These are phyloP conservation scores for Lathyrus oleraceus DNA, from an alignment of 306 rosid genomes.

Conservation along the genomic window DNA sequence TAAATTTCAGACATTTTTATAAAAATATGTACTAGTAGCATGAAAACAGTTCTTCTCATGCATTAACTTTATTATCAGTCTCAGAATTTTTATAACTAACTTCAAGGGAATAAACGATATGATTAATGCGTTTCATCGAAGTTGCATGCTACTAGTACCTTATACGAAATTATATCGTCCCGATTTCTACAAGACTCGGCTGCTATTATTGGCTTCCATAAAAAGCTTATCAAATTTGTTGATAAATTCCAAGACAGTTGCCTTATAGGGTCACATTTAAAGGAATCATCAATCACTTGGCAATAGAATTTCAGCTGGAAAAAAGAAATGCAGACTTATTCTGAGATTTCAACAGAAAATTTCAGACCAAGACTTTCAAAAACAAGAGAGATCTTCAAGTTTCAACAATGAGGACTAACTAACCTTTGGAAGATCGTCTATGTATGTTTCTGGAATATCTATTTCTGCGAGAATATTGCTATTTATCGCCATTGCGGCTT, in stretches of 20 bases:
- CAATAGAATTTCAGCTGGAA: constrained; percentile 48
- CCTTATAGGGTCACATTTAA: constrained; percentile 43
- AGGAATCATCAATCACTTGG: constrained; percentile 45
- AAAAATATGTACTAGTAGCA: constrained; percentile 16
- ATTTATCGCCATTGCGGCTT: constrained; percentile 96
- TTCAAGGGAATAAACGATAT: constrained; percentile 13
- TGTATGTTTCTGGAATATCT: constrained; percentile 78
- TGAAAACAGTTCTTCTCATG: constrained; percentile 22
- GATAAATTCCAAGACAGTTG: constrained; percentile 47
- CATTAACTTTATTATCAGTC: constrained; percentile 17
- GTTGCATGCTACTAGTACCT: constrained; percentile 37
- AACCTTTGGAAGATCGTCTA: constrained; percentile 89
- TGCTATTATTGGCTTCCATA: constrained; percentile 46
- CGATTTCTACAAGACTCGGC: constrained; percentile 42
- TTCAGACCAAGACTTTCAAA: constrained; percentile 8
- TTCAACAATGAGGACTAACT: constrained; percentile 31
- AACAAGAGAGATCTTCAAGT: not conserved
- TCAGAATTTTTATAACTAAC: constrained; percentile 6
- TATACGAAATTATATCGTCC: constrained; percentile 36
- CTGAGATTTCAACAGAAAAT: constrained; percentile 33
- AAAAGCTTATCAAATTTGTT: constrained; percentile 47
- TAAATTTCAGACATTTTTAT: constrained; percentile 13
- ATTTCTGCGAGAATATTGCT: constrained; percentile 77
- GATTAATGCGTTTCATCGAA: constrained; percentile 20
- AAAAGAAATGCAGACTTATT: constrained; percentile 34